phyloP scores from a whole-genome alignment of 345 rosid species.

The Dipteronia sinensis region DNA sequence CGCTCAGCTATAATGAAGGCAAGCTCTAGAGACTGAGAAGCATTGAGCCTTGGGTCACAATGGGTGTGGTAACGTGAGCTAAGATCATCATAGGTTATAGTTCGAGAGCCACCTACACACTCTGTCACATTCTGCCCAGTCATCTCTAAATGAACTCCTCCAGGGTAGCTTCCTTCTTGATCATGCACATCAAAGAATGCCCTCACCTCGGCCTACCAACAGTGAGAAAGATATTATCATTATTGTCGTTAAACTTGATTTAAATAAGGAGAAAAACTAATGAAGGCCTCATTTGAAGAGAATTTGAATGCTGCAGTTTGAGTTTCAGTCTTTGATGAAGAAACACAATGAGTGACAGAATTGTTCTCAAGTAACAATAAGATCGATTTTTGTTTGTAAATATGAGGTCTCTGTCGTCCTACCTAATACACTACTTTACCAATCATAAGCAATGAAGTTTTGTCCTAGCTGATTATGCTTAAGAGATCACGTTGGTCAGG shows the following conservation, averaged over 20 bases:
- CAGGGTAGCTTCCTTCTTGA: slow-evolving; percentile 43
- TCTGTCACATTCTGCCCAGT: slow-evolving; percentile 46
- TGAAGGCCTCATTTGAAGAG: background rate
- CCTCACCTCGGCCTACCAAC: slow-evolving; percentile 38
- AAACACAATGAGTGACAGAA: background rate
- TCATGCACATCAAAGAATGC: slow-evolving; percentile 49
- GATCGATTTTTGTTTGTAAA: too few relatives aligned
- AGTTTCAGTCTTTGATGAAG: background rate
- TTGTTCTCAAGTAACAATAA: background rate
- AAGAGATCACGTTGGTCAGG: background rate
- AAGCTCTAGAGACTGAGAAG: slow-evolving; percentile 47
- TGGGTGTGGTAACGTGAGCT: slow-evolving; percentile 44
- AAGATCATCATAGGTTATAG: slow-evolving; percentile 42
- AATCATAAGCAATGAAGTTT: background rate
- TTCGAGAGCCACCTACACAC: slow-evolving; percentile 43
- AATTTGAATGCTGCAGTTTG: background rate
- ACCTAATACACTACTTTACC: background rate
- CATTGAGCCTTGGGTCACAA: slow-evolving; percentile 45
- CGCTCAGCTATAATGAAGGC: slow-evolving; percentile 43
- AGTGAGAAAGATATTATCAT: background rate
- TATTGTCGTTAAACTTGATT: background rate
- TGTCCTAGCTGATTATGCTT: background rate
- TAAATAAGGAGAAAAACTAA: background rate
- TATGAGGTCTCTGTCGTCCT: background rate
- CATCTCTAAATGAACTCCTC: slow-evolving; percentile 48